Conservation (phyloP, 345 rosid genomes). For the Aurinia saxatilis region DNA sequence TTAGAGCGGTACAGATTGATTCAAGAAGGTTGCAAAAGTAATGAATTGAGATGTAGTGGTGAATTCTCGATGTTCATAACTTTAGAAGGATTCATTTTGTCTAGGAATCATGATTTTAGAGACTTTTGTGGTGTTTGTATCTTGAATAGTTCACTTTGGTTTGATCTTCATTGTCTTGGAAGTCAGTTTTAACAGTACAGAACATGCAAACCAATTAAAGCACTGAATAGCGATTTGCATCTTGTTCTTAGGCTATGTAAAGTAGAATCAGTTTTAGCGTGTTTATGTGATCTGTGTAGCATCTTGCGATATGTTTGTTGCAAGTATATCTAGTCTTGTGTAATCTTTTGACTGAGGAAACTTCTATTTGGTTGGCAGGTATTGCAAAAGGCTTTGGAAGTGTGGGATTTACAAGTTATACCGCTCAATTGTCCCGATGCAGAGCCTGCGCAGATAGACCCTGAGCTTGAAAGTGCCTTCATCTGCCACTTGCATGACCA, state of each 20-base stretch:
- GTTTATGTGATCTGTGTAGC: background rate
- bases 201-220: too few species aligned
- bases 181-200: too few species aligned
- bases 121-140: background rate
- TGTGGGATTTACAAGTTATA: conserved; percentile 87
- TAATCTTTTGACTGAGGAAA: background rate
- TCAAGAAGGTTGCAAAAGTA: background rate
- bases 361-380: conserved; percentile 44
- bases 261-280: too few species aligned
- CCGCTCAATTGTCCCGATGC: conserved; percentile 85
- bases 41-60: conserved; percentile 1
- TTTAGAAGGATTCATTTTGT: too few species aligned
- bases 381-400: conserved; percentile 86
- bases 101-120: background rate
- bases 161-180: background rate
- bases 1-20: background rate
- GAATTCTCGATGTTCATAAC: background rate
- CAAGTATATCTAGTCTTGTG: background rate
- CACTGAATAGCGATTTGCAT: too few species aligned
- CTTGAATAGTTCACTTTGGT: background rate
- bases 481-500: conserved; percentile 95
- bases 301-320: background rate
- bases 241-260: too few species aligned
- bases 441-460: conserved; percentile 85
- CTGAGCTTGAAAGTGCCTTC: conserved; percentile 79